A percentile compares a stretch with the other conserved stretches of the same genome.
phyloP scores from a whole-genome alignment of 2,329 filamentous ascomycete genomes.

The Aspergillus intermedius region DNA sequence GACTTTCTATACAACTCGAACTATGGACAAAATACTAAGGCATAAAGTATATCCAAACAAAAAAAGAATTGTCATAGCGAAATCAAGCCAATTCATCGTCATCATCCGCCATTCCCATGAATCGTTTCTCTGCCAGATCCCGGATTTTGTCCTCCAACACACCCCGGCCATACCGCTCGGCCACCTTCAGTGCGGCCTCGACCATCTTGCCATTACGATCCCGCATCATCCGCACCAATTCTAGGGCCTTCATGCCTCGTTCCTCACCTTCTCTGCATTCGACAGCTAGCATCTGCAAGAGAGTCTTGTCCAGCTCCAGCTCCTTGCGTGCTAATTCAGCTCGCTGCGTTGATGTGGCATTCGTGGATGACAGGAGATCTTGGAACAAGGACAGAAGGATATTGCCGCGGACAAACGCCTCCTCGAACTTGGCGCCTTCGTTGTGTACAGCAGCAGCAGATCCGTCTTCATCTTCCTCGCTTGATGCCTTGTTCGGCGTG shows the following conservation, averaged over 20 bases:
- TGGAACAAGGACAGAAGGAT: slow-evolving; percentile 67
- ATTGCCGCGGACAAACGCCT: slow-evolving; percentile 69
- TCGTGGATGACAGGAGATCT: slow-evolving; percentile 65
- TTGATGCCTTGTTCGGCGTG: slow-evolving; percentile 34
- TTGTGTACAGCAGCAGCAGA: slow-evolving; percentile 30
- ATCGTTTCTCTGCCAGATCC: slow-evolving; percentile 67
- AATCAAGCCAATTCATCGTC: slow-evolving; percentile 37
- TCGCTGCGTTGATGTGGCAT: slow-evolving; percentile 59
- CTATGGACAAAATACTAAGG: neutral
- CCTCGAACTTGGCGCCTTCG: slow-evolving; percentile 57
- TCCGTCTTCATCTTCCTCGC: slow-evolving; percentile 35
- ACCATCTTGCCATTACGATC: slow-evolving; percentile 84
- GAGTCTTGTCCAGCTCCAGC: slow-evolving; percentile 79
- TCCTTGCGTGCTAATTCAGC: slow-evolving; percentile 63
- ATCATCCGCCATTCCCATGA: slow-evolving; percentile 56
- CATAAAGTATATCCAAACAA: neutral
- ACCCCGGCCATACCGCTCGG: slow-evolving; percentile 71
- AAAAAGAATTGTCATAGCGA: neutral
- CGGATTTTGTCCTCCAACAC: slow-evolving; percentile 86
- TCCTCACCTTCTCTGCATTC: slow-evolving; percentile 94
- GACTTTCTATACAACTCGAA: neutral
- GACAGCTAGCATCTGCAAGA: slow-evolving; percentile 79
- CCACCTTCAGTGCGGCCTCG: slow-evolving; percentile 84
- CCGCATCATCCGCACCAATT: slow-evolving; percentile 78
- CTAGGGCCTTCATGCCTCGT: slow-evolving; percentile 85